Evolutionary conservation across 2,329 filamentous ascomycete genomes (phyloP), one percentile per base, ranked within the genome.

Genomic region (Fusarium tupiense): DNA sequence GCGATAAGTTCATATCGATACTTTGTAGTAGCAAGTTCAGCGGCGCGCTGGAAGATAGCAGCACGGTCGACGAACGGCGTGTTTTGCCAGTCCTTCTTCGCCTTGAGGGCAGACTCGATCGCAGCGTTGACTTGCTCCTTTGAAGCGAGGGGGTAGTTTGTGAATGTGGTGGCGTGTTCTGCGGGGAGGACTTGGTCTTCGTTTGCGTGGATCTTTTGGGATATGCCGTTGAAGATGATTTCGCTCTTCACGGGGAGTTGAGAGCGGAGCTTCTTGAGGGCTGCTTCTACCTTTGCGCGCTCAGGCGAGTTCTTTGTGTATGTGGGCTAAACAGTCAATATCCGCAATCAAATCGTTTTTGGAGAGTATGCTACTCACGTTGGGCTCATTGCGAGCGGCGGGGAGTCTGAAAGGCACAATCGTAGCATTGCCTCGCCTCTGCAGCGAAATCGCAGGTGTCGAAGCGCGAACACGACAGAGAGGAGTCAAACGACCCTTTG

Each of bases 1-100:
- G 96, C 96, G 92, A 98, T 97, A 76, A 98, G 90, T 61, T 98
- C 94, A 84, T 98, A 98, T 80, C 96, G 91, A 85, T 98, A 98
- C 85, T 98, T 98, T 72, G 90, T 93, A 53, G 93, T 87, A 71
- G 98, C 90, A 61, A 98, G 87, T 81, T 98, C 95, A 14, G 96
- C 96, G 2, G 96, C 96, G 87, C 98, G 98, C 79, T 98, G 90
- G 86, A 98, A 98, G 80, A 98, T 89, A 60, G 95, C 93, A 11
- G 96, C 96, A 54, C 96, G 91, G 84, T 98, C 96, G 29, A 93
- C 91, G 79, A 98, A 98, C 8, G 96, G 94, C 5, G 96, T 88
- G 14, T 89, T 87, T 79, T 96, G 94, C 96, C 96, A 98, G 88
- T 63, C 64, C 64, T 91, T 87, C 85, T 96, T 96, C 38, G 95